Percentiles rank a stretch among this genome's conserved stretches.
These are phyloP conservation scores for Elsinoe arachidis DNA, from an alignment of 2,329 filamentous ascomycete genomes.

Conservation along the genomic window DNA sequence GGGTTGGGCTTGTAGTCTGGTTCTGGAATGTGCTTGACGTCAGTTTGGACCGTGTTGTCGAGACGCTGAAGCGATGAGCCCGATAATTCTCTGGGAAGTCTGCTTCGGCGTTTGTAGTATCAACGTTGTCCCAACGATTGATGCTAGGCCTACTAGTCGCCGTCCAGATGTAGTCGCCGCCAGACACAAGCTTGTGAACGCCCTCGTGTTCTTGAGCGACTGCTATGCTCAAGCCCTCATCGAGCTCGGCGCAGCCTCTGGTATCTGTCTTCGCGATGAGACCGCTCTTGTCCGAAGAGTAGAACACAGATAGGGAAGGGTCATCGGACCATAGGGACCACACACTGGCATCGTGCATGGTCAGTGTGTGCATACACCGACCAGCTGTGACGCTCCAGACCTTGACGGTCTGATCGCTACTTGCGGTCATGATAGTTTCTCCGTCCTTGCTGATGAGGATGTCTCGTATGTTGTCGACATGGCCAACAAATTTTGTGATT, in stretches of 20 bases:
- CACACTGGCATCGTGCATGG: slow-evolving; percentile 97
- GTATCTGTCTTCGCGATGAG: slow-evolving; percentile 95
- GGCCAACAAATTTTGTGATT: slow-evolving; percentile 92
- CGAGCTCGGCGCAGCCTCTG: slow-evolving; percentile 63
- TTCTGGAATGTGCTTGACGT: slow-evolving; percentile 25
- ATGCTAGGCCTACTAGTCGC: slow-evolving; percentile 85
- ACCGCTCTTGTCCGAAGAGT: slow-evolving; percentile 87
- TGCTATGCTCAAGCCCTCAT: slow-evolving; percentile 85
- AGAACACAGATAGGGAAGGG: slow-evolving; percentile 78
- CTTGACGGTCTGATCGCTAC: slow-evolving; percentile 94
- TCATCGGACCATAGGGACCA: slow-evolving; percentile 92
- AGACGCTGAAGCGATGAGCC: slow-evolving; percentile 47
- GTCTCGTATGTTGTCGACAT: slow-evolving; percentile 87
- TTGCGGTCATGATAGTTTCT: slow-evolving; percentile 86
- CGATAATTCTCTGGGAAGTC: slow-evolving; percentile 44
- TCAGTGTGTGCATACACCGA: slow-evolving; percentile 93
- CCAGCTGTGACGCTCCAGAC: slow-evolving; percentile 95
- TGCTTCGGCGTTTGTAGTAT: slow-evolving; percentile 63
- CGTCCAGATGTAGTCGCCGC: slow-evolving; percentile 77
- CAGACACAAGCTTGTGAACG: slow-evolving; percentile 55
- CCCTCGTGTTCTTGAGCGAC: slow-evolving; percentile 85
- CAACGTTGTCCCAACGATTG: slow-evolving; percentile 81
- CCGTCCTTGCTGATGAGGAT: slow-evolving; percentile 83
- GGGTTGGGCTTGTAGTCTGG: slow-evolving; percentile 25
- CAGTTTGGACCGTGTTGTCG: slow-evolving; percentile 35